Evolutionary conservation across 148 eudicot genomes (phyloP), one percentile per base, ranked within the genome.

Genomic region (Silene conica): DNA sequence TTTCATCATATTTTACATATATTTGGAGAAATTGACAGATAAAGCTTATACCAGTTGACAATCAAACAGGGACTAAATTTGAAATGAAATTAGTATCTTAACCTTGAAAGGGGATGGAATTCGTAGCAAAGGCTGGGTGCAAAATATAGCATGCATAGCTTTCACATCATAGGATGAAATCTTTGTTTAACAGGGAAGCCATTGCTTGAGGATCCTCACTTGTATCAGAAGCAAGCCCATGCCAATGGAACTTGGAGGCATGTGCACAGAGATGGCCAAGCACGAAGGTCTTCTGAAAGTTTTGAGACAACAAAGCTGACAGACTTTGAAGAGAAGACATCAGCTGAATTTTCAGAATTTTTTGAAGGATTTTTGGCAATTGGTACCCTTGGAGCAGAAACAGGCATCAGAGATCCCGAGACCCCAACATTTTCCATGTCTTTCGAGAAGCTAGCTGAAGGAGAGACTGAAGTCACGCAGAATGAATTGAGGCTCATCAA

Each of bases 331-430:
- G 87, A 81, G 64, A 84, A 88, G 23, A 61, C 83, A 72, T 78
- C 89, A n/a, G 78, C 83, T 64, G 86, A 80, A 3, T 72, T 80
- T 75, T 76, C 89, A 5, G 92, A 88, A 63, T 82, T 82, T 58
- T 94, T 94, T 71, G 91, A 94, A 70, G 98, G 98, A 54, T 94
- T 94, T 69, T 88, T 94, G 55, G 90, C 96, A 43, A 89, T 94
- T 11, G 98, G 98, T 8, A 94, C 98, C 23, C 91, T 94, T 62
- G 98, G 97, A 69, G 75, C 84, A 23, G 92, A 83, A 45, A 91
- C 83, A 31, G 75, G 73, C 57, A 54, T 73, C 70, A 58, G 79
- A 63, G 91, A 82, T 74, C 89, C 92, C 63, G 80, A 89, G 58
- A 94, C 98, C 54, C 98, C 98, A 69, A 88, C 91, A 62, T 91